Conservation (phyloP, 345 rosid species). For the Eucalyptus erythrocorys region DNA sequence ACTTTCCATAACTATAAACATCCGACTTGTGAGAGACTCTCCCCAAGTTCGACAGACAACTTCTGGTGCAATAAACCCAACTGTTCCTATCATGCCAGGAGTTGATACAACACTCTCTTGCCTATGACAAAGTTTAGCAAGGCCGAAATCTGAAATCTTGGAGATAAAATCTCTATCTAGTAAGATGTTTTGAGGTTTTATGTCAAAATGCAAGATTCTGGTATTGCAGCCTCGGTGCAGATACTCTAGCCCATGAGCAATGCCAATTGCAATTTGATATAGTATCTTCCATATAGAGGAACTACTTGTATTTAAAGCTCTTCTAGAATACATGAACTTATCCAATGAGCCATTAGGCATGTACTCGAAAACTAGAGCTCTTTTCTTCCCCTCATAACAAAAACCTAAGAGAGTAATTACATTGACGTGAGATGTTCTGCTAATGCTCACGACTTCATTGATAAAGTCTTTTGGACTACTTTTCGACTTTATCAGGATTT, state of each 20-base stretch:
- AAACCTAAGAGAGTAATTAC: slow-evolving; percentile 15
- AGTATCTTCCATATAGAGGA: slow-evolving; percentile 2
- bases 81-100: slow-evolving; percentile 10
- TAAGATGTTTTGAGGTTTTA: slow-evolving; percentile 37
- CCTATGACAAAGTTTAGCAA: slow-evolving; percentile 20
- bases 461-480: slow-evolving; percentile 17
- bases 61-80: slow-evolving; percentile 33
- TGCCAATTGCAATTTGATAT: slow-evolving; percentile 13
- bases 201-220: slow-evolving; percentile 32
- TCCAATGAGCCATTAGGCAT: slow-evolving; percentile 37
- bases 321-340: slow-evolving; percentile 1
- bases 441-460: slow-evolving; percentile 34
- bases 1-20: slow-evolving; percentile 42
- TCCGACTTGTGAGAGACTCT: slow-evolving; percentile 27
- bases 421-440: slow-evolving; percentile 39
- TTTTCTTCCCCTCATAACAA: slow-evolving; percentile 10
- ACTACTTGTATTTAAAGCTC: not conserved
- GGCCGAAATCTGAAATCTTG: slow-evolving; percentile 32
- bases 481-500: slow-evolving; percentile 7
- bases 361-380: slow-evolving; percentile 28
- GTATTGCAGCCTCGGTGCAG: slow-evolving; percentile 30
- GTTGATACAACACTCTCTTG: slow-evolving; percentile 18
- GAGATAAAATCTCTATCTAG: slow-evolving; percentile 25
- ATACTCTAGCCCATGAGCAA: slow-evolving; percentile 32
- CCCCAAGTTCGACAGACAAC: slow-evolving; percentile 17